Evolutionary conservation across 306 rosid genomes (phyloP).

Genomic region (Trichosanthes truncata): DNA sequence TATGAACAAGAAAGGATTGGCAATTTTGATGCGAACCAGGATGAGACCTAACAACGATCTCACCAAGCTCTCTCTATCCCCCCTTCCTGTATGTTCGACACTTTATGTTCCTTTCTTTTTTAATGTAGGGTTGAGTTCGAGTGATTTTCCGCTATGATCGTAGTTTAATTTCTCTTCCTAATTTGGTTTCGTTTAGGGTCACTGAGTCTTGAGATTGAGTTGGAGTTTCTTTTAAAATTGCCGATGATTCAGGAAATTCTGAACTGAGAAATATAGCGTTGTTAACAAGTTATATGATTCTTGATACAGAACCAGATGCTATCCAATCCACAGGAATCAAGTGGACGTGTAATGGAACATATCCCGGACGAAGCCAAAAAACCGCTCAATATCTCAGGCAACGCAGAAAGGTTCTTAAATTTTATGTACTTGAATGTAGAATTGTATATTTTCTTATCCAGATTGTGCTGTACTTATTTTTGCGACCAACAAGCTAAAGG

Average conservation of each 20-base stretch:
- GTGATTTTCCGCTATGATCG: not conserved
- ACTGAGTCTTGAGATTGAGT: not conserved
- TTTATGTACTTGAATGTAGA: not conserved
- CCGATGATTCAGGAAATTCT: not conserved
- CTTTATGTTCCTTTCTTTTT: not conserved
- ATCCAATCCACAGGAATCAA: slow-evolving; percentile 30
- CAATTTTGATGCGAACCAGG: slow-evolving; percentile 87
- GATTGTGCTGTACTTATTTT: not conserved
- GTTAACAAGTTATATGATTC: not conserved
- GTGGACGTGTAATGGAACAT: slow-evolving; percentile 7
- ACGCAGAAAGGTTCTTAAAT: slow-evolving; percentile 41
- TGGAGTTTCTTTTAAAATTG: not conserved
- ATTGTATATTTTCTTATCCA: not conserved
- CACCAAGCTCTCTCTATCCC: slow-evolving; percentile 46
- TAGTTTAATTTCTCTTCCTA: not conserved
- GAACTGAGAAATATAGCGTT: not conserved
- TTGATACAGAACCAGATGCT: slow-evolving; percentile 37
- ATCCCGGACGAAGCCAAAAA: slow-evolving; percentile 17
- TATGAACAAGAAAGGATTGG: slow-evolving; percentile 62
- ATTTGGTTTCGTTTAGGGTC: not conserved
- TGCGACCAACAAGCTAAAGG: not conserved
- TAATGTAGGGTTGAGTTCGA: not conserved
- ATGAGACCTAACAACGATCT: slow-evolving; percentile 51
- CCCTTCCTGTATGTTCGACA: slow-evolving; percentile 36
- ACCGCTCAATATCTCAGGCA: slow-evolving; percentile 19